phyloP scores from a whole-genome alignment of 2,329 filamentous ascomycete species.

The Nigrospora sphaerica region DNA sequence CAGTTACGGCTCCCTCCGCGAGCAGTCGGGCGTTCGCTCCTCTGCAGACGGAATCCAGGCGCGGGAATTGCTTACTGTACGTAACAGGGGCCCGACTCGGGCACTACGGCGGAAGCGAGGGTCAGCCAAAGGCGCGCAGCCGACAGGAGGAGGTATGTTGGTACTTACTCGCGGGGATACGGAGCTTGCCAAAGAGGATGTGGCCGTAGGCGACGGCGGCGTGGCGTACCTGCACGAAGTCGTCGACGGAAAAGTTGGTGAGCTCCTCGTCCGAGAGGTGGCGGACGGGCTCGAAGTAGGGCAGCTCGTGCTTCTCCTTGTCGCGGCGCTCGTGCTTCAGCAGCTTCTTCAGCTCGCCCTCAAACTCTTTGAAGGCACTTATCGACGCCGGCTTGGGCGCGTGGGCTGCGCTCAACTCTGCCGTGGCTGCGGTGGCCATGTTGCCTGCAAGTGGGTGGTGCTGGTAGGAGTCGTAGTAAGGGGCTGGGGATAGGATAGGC shows the following conservation, averaged over 20 bases:
- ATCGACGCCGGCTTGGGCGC: conserved; percentile 43
- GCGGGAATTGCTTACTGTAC: conserved; percentile 10
- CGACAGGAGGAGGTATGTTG: too few relatives aligned
- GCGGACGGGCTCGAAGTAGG: conserved; percentile 44
- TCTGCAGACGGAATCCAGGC: too few relatives aligned
- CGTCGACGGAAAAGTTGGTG: conserved; percentile 25
- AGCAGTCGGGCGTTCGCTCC: too few relatives aligned
- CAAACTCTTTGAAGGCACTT: conserved; percentile 39
- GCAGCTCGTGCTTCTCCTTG: conserved; percentile 41
- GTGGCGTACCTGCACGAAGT: conserved; percentile 37
- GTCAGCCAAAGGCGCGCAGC: conserved; percentile 16
- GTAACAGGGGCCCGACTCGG: conserved; percentile 27
- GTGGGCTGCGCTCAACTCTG: conserved; percentile 40
- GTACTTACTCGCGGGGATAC: conserved; percentile 26
- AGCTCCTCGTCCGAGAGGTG: conserved; percentile 31
- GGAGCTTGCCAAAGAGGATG: conserved; percentile 41
- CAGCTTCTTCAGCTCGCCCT: conserved; percentile 42
- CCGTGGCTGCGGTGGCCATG: conserved; percentile 46
- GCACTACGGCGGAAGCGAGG: conserved; percentile 15
- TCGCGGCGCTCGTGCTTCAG: conserved; percentile 31
- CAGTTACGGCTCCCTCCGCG: too few relatives aligned
- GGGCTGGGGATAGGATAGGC: not conserved
- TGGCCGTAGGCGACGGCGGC: conserved; percentile 39
- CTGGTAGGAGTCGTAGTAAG: not conserved
- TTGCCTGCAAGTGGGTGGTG: not conserved